A percentile compares a stretch with the other conserved stretches of the same genome.
phyloP scores from a whole-genome alignment of 208 protist species.

The Acanthamoeba royreba region DNA sequence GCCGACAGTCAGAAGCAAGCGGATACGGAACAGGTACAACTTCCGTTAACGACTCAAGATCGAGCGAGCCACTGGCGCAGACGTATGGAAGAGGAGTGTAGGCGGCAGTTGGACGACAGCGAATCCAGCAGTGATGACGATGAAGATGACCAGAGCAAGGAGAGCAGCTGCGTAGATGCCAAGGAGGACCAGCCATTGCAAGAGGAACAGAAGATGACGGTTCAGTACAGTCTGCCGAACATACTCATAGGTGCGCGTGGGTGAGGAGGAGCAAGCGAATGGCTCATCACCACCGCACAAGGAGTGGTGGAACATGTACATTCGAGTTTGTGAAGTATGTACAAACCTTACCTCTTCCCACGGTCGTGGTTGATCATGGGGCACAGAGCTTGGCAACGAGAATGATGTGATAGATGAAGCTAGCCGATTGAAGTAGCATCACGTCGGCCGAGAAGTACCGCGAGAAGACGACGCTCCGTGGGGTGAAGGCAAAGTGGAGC shows the following conservation, averaged over 20 bases:
- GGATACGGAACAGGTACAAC: too few species aligned
- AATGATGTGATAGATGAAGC: constrained; percentile 3
- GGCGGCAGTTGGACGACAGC: neutral
- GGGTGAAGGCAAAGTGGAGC: neutral
- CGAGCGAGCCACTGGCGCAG: neutral
- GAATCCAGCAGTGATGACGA: neutral
- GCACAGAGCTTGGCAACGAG: neutral
- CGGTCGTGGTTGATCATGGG: neutral
- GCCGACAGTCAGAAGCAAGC: too few species aligned
- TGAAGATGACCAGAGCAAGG: neutral
- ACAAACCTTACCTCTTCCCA: too few species aligned
- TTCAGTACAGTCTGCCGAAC: too few species aligned
- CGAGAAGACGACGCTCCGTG: neutral
- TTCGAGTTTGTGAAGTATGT: too few species aligned
- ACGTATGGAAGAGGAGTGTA: neutral
- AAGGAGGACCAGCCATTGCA: neutral
- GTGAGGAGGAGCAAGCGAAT: too few species aligned
- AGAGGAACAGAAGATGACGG: neutral
- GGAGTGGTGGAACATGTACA: too few species aligned
- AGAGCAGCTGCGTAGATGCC: neutral
- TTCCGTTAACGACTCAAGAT: neutral
- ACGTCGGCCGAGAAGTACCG: neutral
- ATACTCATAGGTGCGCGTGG: too few species aligned
- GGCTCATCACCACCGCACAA: too few species aligned
- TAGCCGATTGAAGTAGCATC: neutral